A percentile compares a stretch with the other conserved stretches of the same genome.
phyloP scores from a whole-genome alignment of 2,329 filamentous ascomycete genomes.

The Pseudocercospora musae region DNA sequence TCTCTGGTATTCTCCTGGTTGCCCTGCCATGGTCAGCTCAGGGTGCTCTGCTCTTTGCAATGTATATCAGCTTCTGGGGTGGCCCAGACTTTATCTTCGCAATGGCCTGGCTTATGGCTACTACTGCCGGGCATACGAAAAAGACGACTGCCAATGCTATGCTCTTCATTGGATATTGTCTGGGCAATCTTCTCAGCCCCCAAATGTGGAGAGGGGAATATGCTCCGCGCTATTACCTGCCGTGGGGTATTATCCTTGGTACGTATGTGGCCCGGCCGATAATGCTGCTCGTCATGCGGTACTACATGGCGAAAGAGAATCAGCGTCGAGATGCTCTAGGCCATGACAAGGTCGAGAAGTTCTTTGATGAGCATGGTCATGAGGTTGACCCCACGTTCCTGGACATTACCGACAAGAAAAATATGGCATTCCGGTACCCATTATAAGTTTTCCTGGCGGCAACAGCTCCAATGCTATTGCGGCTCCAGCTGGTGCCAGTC shows the following conservation, averaged over 20 bases:
- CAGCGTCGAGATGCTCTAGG: conserved; percentile 10
- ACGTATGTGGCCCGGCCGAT: conserved; percentile 12
- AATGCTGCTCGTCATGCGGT: conserved; percentile 9
- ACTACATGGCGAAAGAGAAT: conserved; percentile 14
- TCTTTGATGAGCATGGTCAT: conserved; percentile 28
- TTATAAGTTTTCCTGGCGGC: neutral
- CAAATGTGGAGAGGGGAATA: conserved; percentile 16
- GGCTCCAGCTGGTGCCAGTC: neutral
- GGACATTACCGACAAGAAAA: conserved; percentile 17
- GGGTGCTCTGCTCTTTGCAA: conserved; percentile 13
- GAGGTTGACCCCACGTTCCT: conserved; percentile 22
- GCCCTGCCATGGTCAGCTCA: conserved; percentile 8
- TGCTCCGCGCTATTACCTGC: conserved; percentile 15
- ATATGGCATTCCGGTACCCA: conserved; percentile 16
- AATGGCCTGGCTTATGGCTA: conserved; percentile 38
- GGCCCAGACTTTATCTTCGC: conserved; percentile 12
- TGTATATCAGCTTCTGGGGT: conserved; percentile 16
- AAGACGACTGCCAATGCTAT: conserved; percentile 61
- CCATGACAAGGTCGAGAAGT: conserved; percentile 23
- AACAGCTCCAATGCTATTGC: neutral
- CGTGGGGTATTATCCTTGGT: conserved; percentile 14
- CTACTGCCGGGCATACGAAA: conserved; percentile 55
- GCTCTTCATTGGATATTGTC: conserved; percentile 33
- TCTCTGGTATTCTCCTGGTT: conserved; percentile 11
- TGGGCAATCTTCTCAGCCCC: conserved; percentile 16